Conservation (phyloP, 129 eudicot species). For the Artemisia annua region DNA sequence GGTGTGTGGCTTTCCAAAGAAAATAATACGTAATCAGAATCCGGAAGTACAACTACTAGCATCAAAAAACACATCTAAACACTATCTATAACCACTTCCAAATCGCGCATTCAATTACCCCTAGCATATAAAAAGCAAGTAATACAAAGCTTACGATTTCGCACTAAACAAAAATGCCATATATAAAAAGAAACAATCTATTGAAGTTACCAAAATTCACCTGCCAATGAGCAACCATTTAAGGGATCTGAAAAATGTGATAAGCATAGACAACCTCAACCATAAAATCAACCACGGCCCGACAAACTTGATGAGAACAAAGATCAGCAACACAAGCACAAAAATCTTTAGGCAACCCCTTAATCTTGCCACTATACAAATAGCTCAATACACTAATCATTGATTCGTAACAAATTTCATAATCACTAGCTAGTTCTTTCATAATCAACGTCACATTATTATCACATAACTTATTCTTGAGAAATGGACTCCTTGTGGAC, state of each 20-base stretch:
- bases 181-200: conserved; percentile 22
- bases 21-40: not conserved
- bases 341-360: conserved; percentile 49
- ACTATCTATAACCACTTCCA: not conserved
- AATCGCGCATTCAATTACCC: too few relatives aligned
- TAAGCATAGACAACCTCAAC: conserved; percentile 77
- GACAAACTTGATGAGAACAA: conserved; percentile 68
- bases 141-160: not conserved
- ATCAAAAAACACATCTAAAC: not conserved
- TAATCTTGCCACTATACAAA: conserved; percentile 72
- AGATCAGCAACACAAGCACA: conserved; percentile 84
- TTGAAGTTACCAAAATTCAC: conserved; percentile 38
- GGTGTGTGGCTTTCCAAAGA: too few relatives aligned
- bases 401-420: conserved; percentile 63
- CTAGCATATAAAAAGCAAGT: conserved; percentile 31
- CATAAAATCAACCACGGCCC: conserved; percentile 71
- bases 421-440: conserved; percentile 63
- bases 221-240: conserved; percentile 78
- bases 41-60: not conserved
- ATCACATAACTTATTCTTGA: conserved; percentile 43
- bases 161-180: conserved; percentile 23
- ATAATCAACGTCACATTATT: conserved; percentile 47
- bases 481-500: conserved; percentile 62
- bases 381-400: conserved; percentile 57
- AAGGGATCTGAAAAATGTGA: conserved; percentile 63